These are phyloP conservation scores for Penicillium desertorum DNA, from an alignment of 495 filamentous ascomycete species.

Conservation along the genomic window DNA sequence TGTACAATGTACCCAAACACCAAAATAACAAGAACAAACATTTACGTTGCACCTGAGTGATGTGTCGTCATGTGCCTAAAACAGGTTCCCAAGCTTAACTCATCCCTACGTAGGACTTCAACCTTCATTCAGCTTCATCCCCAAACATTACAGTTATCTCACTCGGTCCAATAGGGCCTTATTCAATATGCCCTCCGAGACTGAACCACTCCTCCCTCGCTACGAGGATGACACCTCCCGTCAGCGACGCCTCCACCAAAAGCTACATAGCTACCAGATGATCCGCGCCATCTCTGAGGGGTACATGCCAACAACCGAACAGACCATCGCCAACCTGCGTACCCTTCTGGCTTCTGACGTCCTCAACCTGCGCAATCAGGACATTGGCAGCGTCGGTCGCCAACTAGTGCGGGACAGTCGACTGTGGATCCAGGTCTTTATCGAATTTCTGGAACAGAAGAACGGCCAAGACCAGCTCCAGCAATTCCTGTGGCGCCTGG, in stretches of 20 bases:
- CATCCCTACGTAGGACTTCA: neutral
- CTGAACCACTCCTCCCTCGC: constrained; percentile 76
- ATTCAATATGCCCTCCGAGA: constrained; percentile 56
- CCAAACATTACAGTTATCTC: neutral
- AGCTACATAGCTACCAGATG: constrained; percentile 93
- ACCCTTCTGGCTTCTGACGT: constrained; percentile 75
- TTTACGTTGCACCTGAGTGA: neutral
- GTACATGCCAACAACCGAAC: constrained; percentile 90
- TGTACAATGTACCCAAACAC: neutral
- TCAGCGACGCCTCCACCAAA: constrained; percentile 75
- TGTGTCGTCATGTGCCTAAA: constrained; percentile 18
- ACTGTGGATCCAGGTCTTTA: constrained; percentile 70
- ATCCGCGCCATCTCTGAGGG: constrained; percentile 76
- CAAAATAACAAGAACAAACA: neutral
- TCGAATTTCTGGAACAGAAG: constrained; percentile 75
- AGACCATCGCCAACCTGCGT: constrained; percentile 76
- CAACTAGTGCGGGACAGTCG: constrained; percentile 69
- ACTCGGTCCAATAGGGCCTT: neutral
- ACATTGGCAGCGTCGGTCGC: constrained; percentile 74
- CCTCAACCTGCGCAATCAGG: constrained; percentile 71
- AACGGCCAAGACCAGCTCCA: constrained; percentile 84
- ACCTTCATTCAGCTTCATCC: neutral
- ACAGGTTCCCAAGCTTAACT: constrained; percentile 11
- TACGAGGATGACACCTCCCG: constrained; percentile 80
- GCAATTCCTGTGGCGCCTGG: constrained; percentile 84